A percentile compares a stretch with the other conserved stretches of the same genome.
phyloP scores from a whole-genome alignment of 352 stramenopile species.

The Peronospora farinosa region DNA sequence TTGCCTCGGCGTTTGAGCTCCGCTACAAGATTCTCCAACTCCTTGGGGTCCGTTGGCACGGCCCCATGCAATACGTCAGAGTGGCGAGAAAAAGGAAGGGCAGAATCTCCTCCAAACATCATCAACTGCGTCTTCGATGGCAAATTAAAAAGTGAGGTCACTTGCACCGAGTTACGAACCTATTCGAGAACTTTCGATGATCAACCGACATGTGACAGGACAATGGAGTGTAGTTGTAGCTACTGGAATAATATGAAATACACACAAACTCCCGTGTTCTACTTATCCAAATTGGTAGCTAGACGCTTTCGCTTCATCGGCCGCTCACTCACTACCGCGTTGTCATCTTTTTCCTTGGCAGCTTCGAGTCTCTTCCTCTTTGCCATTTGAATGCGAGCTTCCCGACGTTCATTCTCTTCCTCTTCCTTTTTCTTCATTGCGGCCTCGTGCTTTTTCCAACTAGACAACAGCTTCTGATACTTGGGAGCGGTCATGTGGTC shows the following conservation, averaged over 20 bases:
- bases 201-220: too few species aligned
- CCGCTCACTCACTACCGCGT: slow-evolving; percentile 9
- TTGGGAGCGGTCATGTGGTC: slow-evolving; percentile 43
- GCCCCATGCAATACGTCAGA: slow-evolving; percentile 70
- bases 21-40: slow-evolving; percentile 60
- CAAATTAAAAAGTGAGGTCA: slow-evolving; percentile 6
- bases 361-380: slow-evolving; percentile 31
- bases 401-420: slow-evolving; percentile 23
- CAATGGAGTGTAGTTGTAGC: too few species aligned
- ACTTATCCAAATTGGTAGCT: slow-evolving; percentile 11
- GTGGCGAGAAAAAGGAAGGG: slow-evolving; percentile 73
- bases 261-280: slow-evolving; percentile 15
- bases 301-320: slow-evolving; percentile 19
- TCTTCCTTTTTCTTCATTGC: slow-evolving; percentile 32
- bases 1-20: slow-evolving; percentile 88
- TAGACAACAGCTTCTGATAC: slow-evolving; percentile 52
- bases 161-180: neutral
- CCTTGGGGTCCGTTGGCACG: slow-evolving; percentile 39
- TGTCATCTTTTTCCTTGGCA: slow-evolving; percentile 6
- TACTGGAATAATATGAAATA: too few species aligned
- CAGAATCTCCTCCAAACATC: slow-evolving; percentile 64
- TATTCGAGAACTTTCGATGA: slow-evolving; percentile 22
- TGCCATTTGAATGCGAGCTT: slow-evolving; percentile 20
- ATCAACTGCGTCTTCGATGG: neutral
- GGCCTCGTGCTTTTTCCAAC: slow-evolving; percentile 45